Percentiles rank a stretch among this genome's conserved stretches.
Evolutionary conservation across 177 flowering plant species (phyloP).

Genomic region (Tripterygium wilfordii): DNA sequence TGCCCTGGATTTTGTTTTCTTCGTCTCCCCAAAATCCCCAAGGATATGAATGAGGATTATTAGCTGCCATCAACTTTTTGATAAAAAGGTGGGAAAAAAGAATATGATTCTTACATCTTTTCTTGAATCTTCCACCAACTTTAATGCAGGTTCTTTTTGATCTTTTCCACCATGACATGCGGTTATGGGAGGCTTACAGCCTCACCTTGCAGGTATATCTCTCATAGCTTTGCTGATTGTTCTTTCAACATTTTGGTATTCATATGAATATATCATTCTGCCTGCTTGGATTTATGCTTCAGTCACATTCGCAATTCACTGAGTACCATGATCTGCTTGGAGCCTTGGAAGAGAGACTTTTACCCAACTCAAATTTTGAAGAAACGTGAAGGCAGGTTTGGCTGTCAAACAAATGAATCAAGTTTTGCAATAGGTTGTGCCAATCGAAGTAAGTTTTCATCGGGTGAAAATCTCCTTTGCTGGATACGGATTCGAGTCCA

Average conservation of each 20-base stretch:
- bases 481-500: too few relatives aligned
- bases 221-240: neutral
- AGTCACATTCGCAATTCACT: slow-evolving; percentile 69
- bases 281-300: slow-evolving; percentile 2
- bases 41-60: too few relatives aligned
- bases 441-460: neutral
- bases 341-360: slow-evolving; percentile 67
- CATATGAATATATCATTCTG: neutral
- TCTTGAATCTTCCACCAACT: neutral
- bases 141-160: slow-evolving; percentile 74
- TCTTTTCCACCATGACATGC: slow-evolving; percentile 77
- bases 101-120: too few relatives aligned
- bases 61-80: too few relatives aligned
- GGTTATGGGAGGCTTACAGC: slow-evolving; percentile 85
- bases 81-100: too few relatives aligned
- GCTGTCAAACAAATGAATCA: neutral
- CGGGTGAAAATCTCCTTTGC: too few relatives aligned
- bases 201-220: slow-evolving; percentile 69
- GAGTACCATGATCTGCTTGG: slow-evolving; percentile 76
- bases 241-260: neutral
- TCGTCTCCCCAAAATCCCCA: too few relatives aligned
- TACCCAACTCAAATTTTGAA: slow-evolving; percentile 26
- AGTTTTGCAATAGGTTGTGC: slow-evolving; percentile 1
- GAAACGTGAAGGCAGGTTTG: slow-evolving; percentile 10
- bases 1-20: too few relatives aligned